These are phyloP conservation scores for Ophiostoma fasciatum DNA, from an alignment of 2,329 filamentous ascomycete genomes.

Conservation along the genomic window DNA sequence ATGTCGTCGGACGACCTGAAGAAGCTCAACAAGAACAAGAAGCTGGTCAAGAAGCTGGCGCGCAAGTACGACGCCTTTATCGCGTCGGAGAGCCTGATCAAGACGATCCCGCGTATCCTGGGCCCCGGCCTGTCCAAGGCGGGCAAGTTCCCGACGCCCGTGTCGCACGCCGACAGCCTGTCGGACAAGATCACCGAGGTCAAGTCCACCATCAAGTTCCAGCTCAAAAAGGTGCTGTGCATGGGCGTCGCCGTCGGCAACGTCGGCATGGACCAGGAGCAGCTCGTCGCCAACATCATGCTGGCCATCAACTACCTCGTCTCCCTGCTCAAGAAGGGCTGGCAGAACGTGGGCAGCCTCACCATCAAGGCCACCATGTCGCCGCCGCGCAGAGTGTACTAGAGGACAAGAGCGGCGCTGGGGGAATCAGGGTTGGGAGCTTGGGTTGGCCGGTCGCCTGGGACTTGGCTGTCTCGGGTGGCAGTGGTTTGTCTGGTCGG, in stretches of 20 bases:
- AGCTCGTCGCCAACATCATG: slow-evolving; percentile 98
- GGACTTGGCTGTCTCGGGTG: too few species aligned
- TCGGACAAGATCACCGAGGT: slow-evolving; percentile 94
- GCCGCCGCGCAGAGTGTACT: slow-evolving; percentile 95
- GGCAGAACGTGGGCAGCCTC: slow-evolving; percentile 99
- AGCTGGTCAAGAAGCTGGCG: slow-evolving; percentile 99
- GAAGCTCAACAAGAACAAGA: slow-evolving; percentile 99
- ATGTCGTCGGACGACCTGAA: slow-evolving; percentile 98
- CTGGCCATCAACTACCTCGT: slow-evolving; percentile 99
- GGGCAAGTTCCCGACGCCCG: slow-evolving; percentile 98
- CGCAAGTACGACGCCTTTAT: slow-evolving; percentile 99
- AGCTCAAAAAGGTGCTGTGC: slow-evolving; percentile 99
- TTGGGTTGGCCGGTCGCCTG: too few species aligned
- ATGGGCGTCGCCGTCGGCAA: slow-evolving; percentile 99
- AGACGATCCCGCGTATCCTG: slow-evolving; percentile 99
- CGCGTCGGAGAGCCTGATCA: slow-evolving; percentile 93
- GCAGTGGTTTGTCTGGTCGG: too few species aligned
- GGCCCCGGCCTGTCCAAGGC: slow-evolving; percentile 97
- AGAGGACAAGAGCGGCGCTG: too few species aligned
- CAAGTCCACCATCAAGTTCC: slow-evolving; percentile 99
- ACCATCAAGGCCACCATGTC: slow-evolving; percentile 99
- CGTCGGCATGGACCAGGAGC: slow-evolving; percentile 92
- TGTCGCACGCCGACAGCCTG: slow-evolving; percentile 94
- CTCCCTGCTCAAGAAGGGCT: slow-evolving; percentile 99
- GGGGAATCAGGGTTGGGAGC: too few species aligned